phyloP scores from a whole-genome alignment of 2,329 filamentous ascomycete species.

The Bisporella sp. region DNA sequence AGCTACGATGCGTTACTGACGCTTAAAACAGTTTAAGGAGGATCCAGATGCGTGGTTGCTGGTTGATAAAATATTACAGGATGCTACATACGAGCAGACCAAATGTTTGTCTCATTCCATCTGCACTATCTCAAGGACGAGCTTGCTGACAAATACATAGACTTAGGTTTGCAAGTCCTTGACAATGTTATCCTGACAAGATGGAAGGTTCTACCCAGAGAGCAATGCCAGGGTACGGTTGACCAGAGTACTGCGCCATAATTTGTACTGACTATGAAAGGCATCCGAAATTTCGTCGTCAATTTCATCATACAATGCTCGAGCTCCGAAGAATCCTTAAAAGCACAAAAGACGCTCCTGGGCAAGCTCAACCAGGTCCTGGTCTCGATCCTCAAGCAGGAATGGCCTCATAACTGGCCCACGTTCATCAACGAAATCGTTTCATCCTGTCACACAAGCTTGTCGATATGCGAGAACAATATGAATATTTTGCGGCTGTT shows the following conservation, averaged over 20 bases:
- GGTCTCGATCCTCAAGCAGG: slow-evolving; percentile 95
- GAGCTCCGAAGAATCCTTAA: slow-evolving; percentile 79
- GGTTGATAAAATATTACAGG: slow-evolving; percentile 92
- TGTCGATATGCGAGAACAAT: slow-evolving; percentile 99
- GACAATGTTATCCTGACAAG: slow-evolving; percentile 98
- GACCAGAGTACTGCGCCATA: slow-evolving; percentile 18
- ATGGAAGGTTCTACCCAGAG: slow-evolving; percentile 95
- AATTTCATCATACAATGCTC: slow-evolving; percentile 97
- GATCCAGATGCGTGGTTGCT: slow-evolving; percentile 97
- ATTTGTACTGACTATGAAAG: slow-evolving; percentile 38
- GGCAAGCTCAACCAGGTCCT: slow-evolving; percentile 98
- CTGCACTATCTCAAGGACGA: not conserved
- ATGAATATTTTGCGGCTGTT: slow-evolving; percentile 95
- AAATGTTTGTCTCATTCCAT: slow-evolving; percentile 62
- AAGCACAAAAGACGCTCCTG: slow-evolving; percentile 77
- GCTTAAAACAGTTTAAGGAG: slow-evolving; percentile 76
- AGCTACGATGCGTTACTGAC: slow-evolving; percentile 15
- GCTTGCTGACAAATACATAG: slow-evolving; percentile 37
- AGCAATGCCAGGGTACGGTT: slow-evolving; percentile 78
- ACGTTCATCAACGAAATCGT: slow-evolving; percentile 99
- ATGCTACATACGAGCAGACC: slow-evolving; percentile 88
- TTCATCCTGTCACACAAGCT: slow-evolving; percentile 85
- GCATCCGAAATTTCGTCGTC: slow-evolving; percentile 98
- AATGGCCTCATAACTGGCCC: slow-evolving; percentile 99
- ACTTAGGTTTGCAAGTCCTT: slow-evolving; percentile 90